These are phyloP conservation scores for Acacia melanoxylon DNA, from an alignment of 306 rosid species.

Conservation along the genomic window DNA sequence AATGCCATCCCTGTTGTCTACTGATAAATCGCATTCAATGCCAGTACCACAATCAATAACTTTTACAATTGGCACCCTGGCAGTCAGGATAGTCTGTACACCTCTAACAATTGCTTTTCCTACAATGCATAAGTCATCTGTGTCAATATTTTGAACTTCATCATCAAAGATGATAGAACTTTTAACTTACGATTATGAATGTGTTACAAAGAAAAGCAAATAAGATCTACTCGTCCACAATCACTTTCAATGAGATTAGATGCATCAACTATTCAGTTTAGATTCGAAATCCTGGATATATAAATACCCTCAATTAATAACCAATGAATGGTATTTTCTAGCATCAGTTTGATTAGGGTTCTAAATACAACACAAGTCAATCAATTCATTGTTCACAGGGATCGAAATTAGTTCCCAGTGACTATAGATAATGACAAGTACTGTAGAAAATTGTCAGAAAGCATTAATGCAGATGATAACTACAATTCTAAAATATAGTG, in stretches of 20 bases:
- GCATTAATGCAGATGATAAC: slow-evolving; percentile 12
- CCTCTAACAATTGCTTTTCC: slow-evolving; percentile 45
- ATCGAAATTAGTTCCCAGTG: not conserved
- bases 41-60: slow-evolving; percentile 57
- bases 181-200: slow-evolving; percentile 20
- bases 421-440: not conserved
- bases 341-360: slow-evolving; percentile 4
- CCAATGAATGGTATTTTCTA: not conserved
- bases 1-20: slow-evolving; percentile 51
- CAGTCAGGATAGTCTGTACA: slow-evolving; percentile 32
- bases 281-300: not conserved
- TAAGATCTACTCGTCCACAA: slow-evolving; percentile 1
- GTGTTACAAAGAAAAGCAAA: slow-evolving; percentile 20
- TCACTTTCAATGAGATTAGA: slow-evolving; percentile 22
- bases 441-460: slow-evolving; percentile 10
- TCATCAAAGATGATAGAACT: slow-evolving; percentile 14
- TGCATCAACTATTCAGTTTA: not conserved
- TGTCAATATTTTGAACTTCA: slow-evolving; percentile 25
- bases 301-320: not conserved
- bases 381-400: slow-evolving; percentile 1
- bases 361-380: slow-evolving; percentile 1
- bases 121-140: slow-evolving; percentile 23
- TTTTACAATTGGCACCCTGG: slow-evolving; percentile 52
- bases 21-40: slow-evolving; percentile 57
- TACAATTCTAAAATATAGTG: not conserved